phyloP scores from a whole-genome alignment of 2,329 filamentous ascomycete genomes.

The Cadophora malorum region DNA sequence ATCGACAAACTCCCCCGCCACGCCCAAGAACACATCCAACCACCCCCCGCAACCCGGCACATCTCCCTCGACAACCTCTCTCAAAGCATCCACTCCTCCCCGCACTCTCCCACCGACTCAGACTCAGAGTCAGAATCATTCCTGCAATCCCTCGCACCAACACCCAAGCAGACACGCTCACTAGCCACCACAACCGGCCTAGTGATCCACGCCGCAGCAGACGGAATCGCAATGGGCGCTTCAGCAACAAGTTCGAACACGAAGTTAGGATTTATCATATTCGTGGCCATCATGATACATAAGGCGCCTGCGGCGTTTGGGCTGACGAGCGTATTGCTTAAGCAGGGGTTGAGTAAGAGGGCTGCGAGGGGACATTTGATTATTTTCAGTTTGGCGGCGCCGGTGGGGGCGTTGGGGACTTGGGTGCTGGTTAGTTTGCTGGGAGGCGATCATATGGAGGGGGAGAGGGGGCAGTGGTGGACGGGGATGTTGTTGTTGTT shows the following conservation, averaged over 20 bases:
- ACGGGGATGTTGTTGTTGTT: slow-evolving; percentile 95
- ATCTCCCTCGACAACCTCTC: slow-evolving; percentile 87
- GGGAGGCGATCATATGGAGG: slow-evolving; percentile 62
- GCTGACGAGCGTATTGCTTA: slow-evolving; percentile 85
- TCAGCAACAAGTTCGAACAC: slow-evolving; percentile 78
- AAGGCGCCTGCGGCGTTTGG: slow-evolving; percentile 97
- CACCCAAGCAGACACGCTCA: slow-evolving; percentile 64
- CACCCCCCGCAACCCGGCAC: slow-evolving; percentile 74
- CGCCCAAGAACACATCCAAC: slow-evolving; percentile 68
- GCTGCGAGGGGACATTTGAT: slow-evolving; percentile 84
- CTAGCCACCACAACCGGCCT: slow-evolving; percentile 89
- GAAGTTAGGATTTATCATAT: slow-evolving; percentile 87
- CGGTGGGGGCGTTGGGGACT: slow-evolving; percentile 82
- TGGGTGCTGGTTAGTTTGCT: slow-evolving; percentile 80
- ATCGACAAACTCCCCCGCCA: slow-evolving; percentile 86
- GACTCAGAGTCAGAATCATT: slow-evolving; percentile 66
- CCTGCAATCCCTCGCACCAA: slow-evolving; percentile 62
- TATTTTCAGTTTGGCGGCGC: slow-evolving; percentile 90
- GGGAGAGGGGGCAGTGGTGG: slow-evolving; percentile 73
- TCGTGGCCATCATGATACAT: slow-evolving; percentile 95
- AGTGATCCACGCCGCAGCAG: slow-evolving; percentile 94
- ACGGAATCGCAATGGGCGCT: slow-evolving; percentile 94
- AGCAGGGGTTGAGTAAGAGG: slow-evolving; percentile 88
- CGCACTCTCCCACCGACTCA: slow-evolving; percentile 49
- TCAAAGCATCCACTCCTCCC: slow-evolving; percentile 49